Percentiles rank a stretch among this genome's conserved stretches.
These are phyloP conservation scores for Malus fusca DNA, from an alignment of 306 rosid species.

Conservation along the genomic window DNA sequence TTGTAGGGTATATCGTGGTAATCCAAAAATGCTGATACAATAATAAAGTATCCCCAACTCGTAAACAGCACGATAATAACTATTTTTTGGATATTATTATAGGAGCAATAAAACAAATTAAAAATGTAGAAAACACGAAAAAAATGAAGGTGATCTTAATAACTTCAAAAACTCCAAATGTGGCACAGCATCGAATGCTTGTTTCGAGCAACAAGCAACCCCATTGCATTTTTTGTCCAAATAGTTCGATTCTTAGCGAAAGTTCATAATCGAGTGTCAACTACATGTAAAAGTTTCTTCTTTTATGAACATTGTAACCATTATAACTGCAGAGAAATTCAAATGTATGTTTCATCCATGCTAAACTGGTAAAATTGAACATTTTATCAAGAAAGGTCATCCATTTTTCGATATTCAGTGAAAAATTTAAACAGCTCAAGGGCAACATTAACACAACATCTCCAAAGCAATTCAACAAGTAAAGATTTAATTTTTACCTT, in stretches of 20 bases:
- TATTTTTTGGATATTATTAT: neutral
- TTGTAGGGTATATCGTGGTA: slow-evolving; percentile 82
- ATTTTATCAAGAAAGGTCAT: neutral
- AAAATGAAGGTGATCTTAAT: neutral
- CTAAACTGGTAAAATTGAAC: neutral
- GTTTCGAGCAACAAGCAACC: neutral
- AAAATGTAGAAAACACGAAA: neutral
- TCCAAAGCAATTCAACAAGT: neutral
- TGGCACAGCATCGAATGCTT: neutral
- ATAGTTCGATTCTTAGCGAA: neutral
- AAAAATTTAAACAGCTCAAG: neutral
- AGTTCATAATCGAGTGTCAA: neutral
- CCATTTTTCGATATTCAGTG: neutral
- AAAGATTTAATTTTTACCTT: slow-evolving; percentile 32
- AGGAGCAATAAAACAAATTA: neutral
- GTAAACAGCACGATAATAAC: slow-evolving; percentile 10
- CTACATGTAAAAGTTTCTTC: neutral
- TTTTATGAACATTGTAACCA: neutral
- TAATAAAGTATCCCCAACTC: slow-evolving; percentile 12
- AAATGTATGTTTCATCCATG: neutral
- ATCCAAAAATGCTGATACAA: slow-evolving; percentile 77
- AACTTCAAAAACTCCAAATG: neutral
- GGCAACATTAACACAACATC: neutral
- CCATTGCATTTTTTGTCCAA: neutral
- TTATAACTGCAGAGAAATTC: neutral